phyloP scores from a whole-genome alignment of 2,329 filamentous ascomycete genomes.

The Ophiostoma quercus region DNA sequence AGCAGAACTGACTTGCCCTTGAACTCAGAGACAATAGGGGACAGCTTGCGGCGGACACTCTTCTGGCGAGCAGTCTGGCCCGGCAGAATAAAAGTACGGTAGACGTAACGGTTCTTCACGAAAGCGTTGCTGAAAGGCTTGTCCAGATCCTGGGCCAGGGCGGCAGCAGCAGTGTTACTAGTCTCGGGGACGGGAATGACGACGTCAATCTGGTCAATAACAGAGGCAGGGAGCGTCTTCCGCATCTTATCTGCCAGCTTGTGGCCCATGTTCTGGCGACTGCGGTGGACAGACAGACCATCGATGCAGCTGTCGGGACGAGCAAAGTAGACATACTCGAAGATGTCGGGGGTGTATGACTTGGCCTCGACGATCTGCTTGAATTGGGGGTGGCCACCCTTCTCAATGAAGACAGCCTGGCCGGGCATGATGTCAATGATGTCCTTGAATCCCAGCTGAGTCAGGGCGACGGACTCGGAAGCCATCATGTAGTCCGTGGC shows the following conservation, averaged over 20 bases:
- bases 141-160: slow-evolving; percentile 66
- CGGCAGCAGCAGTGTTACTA: slow-evolving; percentile 72
- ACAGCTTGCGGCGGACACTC: slow-evolving; percentile 83
- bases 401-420: slow-evolving; percentile 59
- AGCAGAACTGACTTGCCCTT: slow-evolving; percentile 71
- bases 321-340: slow-evolving; percentile 84
- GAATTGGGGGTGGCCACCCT: slow-evolving; percentile 67
- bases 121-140: slow-evolving; percentile 78
- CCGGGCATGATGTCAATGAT: slow-evolving; percentile 76
- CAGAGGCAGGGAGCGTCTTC: slow-evolving; percentile 60
- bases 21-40: slow-evolving; percentile 81
- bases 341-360: slow-evolving; percentile 77
- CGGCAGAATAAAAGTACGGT: slow-evolving; percentile 72
- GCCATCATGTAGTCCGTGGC: slow-evolving; percentile 84
- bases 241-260: slow-evolving; percentile 71
- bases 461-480: slow-evolving; percentile 78
- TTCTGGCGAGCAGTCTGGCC: slow-evolving; percentile 76
- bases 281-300: slow-evolving; percentile 79
- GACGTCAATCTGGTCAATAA: slow-evolving; percentile 70
- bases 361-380: slow-evolving; percentile 64
- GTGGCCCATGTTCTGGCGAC: slow-evolving; percentile 79
- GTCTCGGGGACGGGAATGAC: slow-evolving; percentile 44
- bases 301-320: slow-evolving; percentile 78
- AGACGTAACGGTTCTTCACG: slow-evolving; percentile 85
- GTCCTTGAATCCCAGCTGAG: slow-evolving; percentile 72